Evolutionary conservation across 176 grass and related monocot species (phyloP).

Genomic region (Lolium perenne): DNA sequence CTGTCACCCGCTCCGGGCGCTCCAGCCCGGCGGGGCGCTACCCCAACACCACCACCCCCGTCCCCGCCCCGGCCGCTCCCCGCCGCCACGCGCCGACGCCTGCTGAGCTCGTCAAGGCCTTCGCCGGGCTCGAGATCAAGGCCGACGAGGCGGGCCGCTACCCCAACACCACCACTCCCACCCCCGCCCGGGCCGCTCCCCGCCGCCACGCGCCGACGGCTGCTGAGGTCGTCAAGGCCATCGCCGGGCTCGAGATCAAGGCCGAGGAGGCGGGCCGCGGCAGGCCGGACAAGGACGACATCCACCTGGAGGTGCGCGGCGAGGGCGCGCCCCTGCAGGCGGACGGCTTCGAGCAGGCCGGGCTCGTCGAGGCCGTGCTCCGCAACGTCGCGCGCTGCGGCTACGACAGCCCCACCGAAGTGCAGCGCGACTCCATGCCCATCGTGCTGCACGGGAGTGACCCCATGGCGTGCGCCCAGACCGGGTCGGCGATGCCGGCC

Average conservation of each 20-base stretch:
- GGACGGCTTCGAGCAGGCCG: slow-evolving; percentile 55
- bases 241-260: slow-evolving; percentile 28
- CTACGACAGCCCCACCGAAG: slow-evolving; percentile 65
- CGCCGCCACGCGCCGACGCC: background rate
- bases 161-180: too few species aligned
- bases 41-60: background rate
- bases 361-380: slow-evolving; percentile 64
- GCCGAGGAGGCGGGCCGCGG: background rate
- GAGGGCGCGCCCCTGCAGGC: slow-evolving; percentile 53
- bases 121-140: too few species aligned
- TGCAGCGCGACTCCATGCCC: slow-evolving; percentile 88
- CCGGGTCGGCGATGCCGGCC: slow-evolving; percentile 82
- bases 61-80: too few species aligned
- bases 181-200: too few species aligned
- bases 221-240: too few species aligned
- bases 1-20: background rate
- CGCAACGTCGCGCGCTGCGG: slow-evolving; percentile 59
- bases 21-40: background rate
- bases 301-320: slow-evolving; percentile 73
- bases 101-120: background rate
- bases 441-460: slow-evolving; percentile 56
- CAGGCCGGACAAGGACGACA: slow-evolving; percentile 62
- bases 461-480: slow-evolving; percentile 92
- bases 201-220: too few species aligned
- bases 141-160: too few species aligned